Base-by-base conservation (phyloP, 2,329 filamentous ascomycete genomes). In the Hypocrella siamensis region DNA sequence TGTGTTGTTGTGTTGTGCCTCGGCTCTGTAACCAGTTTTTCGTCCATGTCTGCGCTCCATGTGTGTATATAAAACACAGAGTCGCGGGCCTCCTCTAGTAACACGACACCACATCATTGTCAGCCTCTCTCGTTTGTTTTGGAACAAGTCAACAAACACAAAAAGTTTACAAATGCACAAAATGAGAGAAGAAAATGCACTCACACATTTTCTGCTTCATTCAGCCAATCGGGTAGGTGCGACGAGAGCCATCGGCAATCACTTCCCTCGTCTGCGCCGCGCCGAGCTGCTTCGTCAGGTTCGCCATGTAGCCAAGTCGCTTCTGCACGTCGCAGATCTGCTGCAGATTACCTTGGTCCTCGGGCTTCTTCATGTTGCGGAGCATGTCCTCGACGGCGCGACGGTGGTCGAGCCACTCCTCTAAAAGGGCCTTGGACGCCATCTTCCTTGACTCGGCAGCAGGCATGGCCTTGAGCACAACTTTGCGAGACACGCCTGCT, bases 371-470 rank as follows among this genome's bases (percentile, higher is more conserved):
- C 37, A 67, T 60, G 29, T 53, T 55, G 32, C 58, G 54, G 28
- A 76, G 58, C 26, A 79, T 67, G 38, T 61, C 62, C 42, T 78
- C 67, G 31, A 83, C 65, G 24, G 64, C 65, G 46, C 65, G 67
- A 52, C 70, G 75, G 53, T 77, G 71, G 40, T 75, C 67, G 45
- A 68, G 56, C 69, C 68, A 74, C 43, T 68, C 58, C 37, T 69
- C 60, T 32, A 64, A 51, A 30, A 67, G 54, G 21, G 63, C 60
- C 43, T 53, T 51, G 28, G 50, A 43, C 11, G 48, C 37, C 26
- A 40, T 33, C 30, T 52, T 49, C 43, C 51, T 51, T 26, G 46
- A 37, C 40, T 55, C 52, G 27, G 45, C 42, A 34, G 46, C 40
- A 24, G 51, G 47, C 35, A 53, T 46, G 14, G 47, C 52, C 47